phyloP scores from a whole-genome alignment of 495 filamentous ascomycete genomes.

The Penicillium roqueforti region DNA sequence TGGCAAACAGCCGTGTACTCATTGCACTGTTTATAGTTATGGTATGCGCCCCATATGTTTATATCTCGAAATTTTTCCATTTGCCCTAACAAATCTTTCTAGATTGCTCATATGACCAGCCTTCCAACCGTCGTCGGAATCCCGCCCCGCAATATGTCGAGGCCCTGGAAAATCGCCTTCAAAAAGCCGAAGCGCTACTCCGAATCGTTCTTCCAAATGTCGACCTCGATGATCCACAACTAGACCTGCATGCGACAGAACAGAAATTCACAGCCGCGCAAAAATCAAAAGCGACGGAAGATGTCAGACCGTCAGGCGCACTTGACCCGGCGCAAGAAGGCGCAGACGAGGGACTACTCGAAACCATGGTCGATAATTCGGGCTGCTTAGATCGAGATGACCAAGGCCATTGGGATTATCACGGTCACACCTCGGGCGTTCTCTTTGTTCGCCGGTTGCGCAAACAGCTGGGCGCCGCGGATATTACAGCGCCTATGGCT shows the following conservation, averaged over 20 bases:
- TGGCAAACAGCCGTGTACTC: constrained; percentile 95
- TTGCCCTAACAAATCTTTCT: constrained; percentile 31
- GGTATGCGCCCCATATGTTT: constrained; percentile 55
- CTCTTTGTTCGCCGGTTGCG: constrained; percentile 82
- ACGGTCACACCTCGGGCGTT: constrained; percentile 87
- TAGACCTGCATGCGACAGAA: constrained; percentile 65
- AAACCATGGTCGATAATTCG: constrained; percentile 91
- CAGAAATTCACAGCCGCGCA: constrained; percentile 30
- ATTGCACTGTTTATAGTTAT: constrained; percentile 97
- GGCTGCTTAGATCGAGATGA: constrained; percentile 91
- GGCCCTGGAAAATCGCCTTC: constrained; percentile 76
- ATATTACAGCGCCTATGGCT: constrained; percentile 49
- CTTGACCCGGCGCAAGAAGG: constrained; percentile 24
- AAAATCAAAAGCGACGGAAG: constrained; percentile 21
- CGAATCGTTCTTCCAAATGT: constrained; percentile 78
- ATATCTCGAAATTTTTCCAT: background rate
- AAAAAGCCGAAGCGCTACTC: constrained; percentile 78
- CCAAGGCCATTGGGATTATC: constrained; percentile 88
- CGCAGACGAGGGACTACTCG: constrained; percentile 71
- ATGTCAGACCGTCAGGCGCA: constrained; percentile 9
- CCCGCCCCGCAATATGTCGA: constrained; percentile 95
- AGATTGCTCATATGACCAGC: constrained; percentile 99
- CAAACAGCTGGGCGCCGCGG: constrained; percentile 67
- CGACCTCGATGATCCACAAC: constrained; percentile 75
- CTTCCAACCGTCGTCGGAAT: constrained; percentile 91